Conservation (phyloP, 2,329 filamentous ascomycete genomes). For the Penicillium sp. region DNA sequence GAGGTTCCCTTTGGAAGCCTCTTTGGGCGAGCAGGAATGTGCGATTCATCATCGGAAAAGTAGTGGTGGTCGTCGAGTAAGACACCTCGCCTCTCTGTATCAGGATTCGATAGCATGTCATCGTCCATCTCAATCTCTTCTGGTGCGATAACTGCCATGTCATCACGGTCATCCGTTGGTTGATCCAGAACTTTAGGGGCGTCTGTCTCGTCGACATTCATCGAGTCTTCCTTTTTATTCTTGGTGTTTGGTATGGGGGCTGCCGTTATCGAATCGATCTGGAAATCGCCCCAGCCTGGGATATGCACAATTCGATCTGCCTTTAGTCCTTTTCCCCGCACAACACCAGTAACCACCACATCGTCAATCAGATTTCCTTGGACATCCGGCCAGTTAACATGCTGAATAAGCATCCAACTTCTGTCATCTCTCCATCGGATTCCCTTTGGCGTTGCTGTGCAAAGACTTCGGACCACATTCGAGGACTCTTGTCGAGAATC, state of each 20-base stretch:
- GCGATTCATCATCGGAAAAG: slow-evolving; percentile 79
- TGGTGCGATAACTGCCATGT: slow-evolving; percentile 76
- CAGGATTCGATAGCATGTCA: slow-evolving; percentile 49
- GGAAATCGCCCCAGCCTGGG: slow-evolving; percentile 90
- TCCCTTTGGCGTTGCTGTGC: slow-evolving; percentile 87
- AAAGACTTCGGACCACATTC: slow-evolving; percentile 85
- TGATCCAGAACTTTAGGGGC: slow-evolving; percentile 56
- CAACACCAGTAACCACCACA: slow-evolving; percentile 75
- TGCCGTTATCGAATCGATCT: slow-evolving; percentile 82
- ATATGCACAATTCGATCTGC: slow-evolving; percentile 86
- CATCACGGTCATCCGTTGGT: slow-evolving; percentile 76
- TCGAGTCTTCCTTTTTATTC: slow-evolving; percentile 55
- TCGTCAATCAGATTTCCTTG: slow-evolving; percentile 45
- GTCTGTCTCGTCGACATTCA: slow-evolving; percentile 62
- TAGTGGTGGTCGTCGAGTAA: slow-evolving; percentile 96
- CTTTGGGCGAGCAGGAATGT: slow-evolving; percentile 61
- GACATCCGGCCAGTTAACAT: slow-evolving; percentile 65
- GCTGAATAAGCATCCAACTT: slow-evolving; percentile 91
- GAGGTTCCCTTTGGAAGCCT: slow-evolving; percentile 87
- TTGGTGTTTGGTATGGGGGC: slow-evolving; percentile 61
- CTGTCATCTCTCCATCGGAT: slow-evolving; percentile 93
- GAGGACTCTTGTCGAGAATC: slow-evolving; percentile 86
- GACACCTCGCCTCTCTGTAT: slow-evolving; percentile 72
- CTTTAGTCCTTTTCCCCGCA: slow-evolving; percentile 82
- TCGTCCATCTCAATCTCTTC: slow-evolving; percentile 80